Evolutionary conservation across 305 asterid species (phyloP), one percentile per base, ranked within the genome.

Genomic region (Withania somnifera): DNA sequence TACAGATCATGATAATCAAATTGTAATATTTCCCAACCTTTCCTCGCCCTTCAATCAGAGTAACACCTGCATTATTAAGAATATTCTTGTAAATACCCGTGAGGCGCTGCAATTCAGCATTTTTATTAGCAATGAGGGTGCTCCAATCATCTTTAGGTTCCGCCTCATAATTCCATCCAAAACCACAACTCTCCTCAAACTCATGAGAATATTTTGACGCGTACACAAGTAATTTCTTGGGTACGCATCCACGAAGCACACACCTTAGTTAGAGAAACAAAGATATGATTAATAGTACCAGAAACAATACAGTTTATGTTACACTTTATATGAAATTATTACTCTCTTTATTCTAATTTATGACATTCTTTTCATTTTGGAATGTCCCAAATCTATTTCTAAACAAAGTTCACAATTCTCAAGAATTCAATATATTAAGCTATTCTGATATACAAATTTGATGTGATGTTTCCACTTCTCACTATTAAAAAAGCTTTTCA

Each of bases 221-320:
- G 82, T 92, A 96, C 6, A 96, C 98, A 4, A 96, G 91, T 73
- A 94, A 93, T 88, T 94, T 96, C 87, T 94, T 96, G 9, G 99
- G 99, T 28, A 96, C 98, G 80, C 99, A 94, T 78, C 99, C 99
- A 13, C 98, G 98, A 67, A 96, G 98, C 54, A 94, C 98, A 82
- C 99, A 96, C 94, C 99, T 96, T 84, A 84, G 88, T 47, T 61
- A 20, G 82, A 24, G 81, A 77, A 86, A 67, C 32, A 82, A 85
- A 64, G 82, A 47, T 40, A 56, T 78, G 54, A 78, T 26, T 75
- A 52, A 20, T 50, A n/a, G n/a, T 2, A 15, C 28, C 0, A 75
- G n/a, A 75, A 26, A 9, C 45, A 75, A 17, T 50, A 28, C 11
- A 8, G 9, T 45, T 47, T 28, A 7, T 17, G 79, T 75, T 28